phyloP scores from a whole-genome alignment of 805 yeast species.

The Isabelozyma rhagii region DNA sequence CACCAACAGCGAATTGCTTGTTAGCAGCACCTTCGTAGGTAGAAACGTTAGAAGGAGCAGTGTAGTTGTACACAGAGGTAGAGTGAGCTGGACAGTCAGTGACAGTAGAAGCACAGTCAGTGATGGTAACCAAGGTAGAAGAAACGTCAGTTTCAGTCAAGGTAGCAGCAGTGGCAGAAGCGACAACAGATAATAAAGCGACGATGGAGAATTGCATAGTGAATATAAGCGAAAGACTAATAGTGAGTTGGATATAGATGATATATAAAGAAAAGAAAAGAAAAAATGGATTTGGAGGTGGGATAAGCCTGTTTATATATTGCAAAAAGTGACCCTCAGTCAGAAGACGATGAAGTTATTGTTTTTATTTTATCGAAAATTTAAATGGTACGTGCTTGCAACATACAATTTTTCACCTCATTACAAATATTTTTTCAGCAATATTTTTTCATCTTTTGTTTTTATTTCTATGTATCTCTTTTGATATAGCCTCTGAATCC shows the following conservation, averaged over 20 bases:
- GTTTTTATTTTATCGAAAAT: neutral
- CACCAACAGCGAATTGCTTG: constrained; percentile 40
- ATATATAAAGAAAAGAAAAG: constrained; percentile 15
- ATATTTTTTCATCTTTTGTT: no score
- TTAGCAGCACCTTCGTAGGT: constrained; percentile 37
- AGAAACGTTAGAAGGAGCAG: constrained; percentile 26
- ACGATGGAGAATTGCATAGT: constrained; percentile 43
- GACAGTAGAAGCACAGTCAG: constrained; percentile 42
- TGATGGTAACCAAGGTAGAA: constrained; percentile 45
- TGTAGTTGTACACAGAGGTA: constrained; percentile 11
- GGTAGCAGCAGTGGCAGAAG: constrained; percentile 24
- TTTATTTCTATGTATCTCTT: neutral
- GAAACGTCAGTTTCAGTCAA: constrained; percentile 31
- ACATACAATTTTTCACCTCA: neutral
- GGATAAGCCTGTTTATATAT: neutral
- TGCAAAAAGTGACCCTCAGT: neutral
- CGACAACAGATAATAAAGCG: constrained; percentile 34
- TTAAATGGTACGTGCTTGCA: neutral
- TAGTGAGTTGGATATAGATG: constrained; percentile 20
- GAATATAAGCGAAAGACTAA: constrained; percentile 27
- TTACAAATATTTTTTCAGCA: neutral
- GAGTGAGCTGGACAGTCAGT: constrained; percentile 45
- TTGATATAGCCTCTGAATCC: neutral
- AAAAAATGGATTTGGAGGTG: neutral
- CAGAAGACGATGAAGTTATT: neutral